Percentiles rank a stretch among this genome's conserved stretches.
Conservation (phyloP, 2,329 filamentous ascomycete species). For the Diaporthe capsici region DNA sequence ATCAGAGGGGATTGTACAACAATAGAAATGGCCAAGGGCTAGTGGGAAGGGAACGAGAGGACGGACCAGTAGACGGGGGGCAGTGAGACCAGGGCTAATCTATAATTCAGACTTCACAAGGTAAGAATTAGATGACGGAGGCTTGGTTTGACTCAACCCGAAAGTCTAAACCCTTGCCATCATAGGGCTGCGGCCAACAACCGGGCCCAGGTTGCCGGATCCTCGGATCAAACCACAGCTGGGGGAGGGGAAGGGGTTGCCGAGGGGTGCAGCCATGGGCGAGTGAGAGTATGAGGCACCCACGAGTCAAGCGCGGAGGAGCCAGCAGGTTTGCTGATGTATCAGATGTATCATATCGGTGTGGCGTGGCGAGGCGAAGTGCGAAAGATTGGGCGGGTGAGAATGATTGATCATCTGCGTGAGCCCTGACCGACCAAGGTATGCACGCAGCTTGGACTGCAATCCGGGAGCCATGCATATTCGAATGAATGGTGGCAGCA, state of each 20-base stretch:
- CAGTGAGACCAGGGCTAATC: slow-evolving; percentile 21
- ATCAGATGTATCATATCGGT: slow-evolving; percentile 23
- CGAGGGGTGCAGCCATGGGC: slow-evolving; percentile 13
- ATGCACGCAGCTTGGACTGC: background rate
- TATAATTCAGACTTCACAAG: slow-evolving; percentile 27
- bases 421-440: background rate
- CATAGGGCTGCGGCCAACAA: slow-evolving; percentile 18
- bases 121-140: slow-evolving; percentile 30
- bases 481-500: background rate
- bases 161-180: slow-evolving; percentile 8
- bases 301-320: slow-evolving; percentile 26
- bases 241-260: slow-evolving; percentile 12
- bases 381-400: background rate
- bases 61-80: background rate
- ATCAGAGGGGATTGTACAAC: slow-evolving; percentile 18
- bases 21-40: slow-evolving; percentile 26
- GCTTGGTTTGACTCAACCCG: background rate
- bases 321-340: slow-evolving; percentile 20
- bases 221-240: slow-evolving; percentile 29
- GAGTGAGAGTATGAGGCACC: background rate
- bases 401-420: background rate
- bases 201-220: slow-evolving; percentile 15
- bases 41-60: slow-evolving; percentile 11
- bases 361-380: slow-evolving; percentile 28
- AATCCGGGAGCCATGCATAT: background rate